These are phyloP conservation scores for Magnolia officinalis DNA, from an alignment of 164 flowering plant species.

Conservation along the genomic window DNA sequence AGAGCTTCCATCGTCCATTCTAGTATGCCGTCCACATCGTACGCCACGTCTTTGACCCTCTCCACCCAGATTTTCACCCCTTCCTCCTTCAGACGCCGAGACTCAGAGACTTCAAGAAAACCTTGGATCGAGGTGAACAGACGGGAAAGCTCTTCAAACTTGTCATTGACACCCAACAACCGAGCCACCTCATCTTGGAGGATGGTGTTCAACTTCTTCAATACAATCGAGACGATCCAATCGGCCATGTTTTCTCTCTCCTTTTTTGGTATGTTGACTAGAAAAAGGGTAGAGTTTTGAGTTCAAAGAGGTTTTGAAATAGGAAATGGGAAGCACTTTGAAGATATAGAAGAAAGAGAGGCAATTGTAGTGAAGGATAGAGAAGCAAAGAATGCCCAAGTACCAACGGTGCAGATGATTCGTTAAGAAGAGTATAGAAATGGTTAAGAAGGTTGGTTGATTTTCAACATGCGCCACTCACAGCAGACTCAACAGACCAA, in stretches of 20 bases:
- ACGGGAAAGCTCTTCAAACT: background rate
- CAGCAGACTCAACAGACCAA: too few species aligned
- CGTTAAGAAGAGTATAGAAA: too few species aligned
- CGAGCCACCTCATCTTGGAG: background rate
- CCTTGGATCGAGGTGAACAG: background rate
- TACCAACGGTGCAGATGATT: too few species aligned
- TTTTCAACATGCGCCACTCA: too few species aligned
- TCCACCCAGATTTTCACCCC: background rate
- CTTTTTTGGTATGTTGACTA: too few species aligned
- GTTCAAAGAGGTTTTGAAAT: background rate
- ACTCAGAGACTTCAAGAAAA: background rate
- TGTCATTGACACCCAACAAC: background rate
- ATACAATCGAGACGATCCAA: background rate
- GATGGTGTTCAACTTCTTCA: too few species aligned
- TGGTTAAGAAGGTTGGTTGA: background rate
- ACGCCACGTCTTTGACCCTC: background rate
- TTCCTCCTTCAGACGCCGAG: background rate
- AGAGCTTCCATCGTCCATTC: background rate
- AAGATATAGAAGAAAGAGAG: background rate
- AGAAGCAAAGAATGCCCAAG: background rate
- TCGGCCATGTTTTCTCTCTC: background rate
- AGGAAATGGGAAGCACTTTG: background rate
- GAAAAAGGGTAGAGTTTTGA: background rate
- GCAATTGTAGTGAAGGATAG: background rate
- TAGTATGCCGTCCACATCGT: constrained; percentile 1